Conservation (phyloP, 1,284 basidiomycete genomes). For the Ganoderma meredithae region DNA sequence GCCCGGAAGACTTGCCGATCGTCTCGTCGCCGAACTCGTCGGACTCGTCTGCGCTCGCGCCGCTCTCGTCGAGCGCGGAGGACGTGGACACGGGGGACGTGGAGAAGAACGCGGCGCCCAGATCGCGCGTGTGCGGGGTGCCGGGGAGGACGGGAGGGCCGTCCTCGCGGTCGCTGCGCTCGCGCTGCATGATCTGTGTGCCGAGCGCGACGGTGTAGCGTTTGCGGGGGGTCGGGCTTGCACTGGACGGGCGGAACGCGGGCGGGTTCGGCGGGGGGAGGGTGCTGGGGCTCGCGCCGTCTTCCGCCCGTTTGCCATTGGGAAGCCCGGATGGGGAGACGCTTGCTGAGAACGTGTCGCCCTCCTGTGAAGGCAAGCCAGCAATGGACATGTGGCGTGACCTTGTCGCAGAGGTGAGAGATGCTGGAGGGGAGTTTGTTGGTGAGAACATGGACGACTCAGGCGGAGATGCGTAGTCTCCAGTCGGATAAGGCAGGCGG, state of each 20-base stretch:
- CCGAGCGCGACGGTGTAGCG: constrained; percentile 85
- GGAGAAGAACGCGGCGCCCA: constrained; percentile 54
- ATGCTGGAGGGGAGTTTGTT: constrained; percentile 64
- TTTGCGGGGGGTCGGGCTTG: constrained; percentile 79
- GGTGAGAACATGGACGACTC: constrained; percentile 60
- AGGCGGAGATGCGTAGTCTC: constrained; percentile 75
- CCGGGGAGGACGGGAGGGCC: constrained; percentile 20
- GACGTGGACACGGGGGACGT: constrained; percentile 46
- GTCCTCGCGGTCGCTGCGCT: constrained; percentile 40
- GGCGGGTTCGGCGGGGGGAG: constrained; percentile 46
- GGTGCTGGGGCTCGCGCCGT: constrained; percentile 38
- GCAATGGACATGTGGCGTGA: constrained; percentile 41
- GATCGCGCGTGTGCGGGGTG: constrained; percentile 35
- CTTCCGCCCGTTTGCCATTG: constrained; percentile 13
- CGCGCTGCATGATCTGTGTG: constrained; percentile 62
- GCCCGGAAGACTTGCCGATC: constrained; percentile 61
- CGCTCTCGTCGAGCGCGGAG: constrained; percentile 42
- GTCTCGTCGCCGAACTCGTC: constrained; percentile 60
- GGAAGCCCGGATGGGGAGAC: constrained; percentile 40
- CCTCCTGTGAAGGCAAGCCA: constrained; percentile 37
- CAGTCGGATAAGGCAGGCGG: constrained; percentile 79
- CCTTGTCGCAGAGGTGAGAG: constrained; percentile 43
- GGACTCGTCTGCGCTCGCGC: constrained; percentile 42
- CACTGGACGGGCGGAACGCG: constrained; percentile 50
- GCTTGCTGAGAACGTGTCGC: constrained; percentile 29